Evolutionary conservation across 2,329 filamentous ascomycete genomes (phyloP), one percentile per base, ranked within the genome.

Genomic region (Ilyonectria destructans): DNA sequence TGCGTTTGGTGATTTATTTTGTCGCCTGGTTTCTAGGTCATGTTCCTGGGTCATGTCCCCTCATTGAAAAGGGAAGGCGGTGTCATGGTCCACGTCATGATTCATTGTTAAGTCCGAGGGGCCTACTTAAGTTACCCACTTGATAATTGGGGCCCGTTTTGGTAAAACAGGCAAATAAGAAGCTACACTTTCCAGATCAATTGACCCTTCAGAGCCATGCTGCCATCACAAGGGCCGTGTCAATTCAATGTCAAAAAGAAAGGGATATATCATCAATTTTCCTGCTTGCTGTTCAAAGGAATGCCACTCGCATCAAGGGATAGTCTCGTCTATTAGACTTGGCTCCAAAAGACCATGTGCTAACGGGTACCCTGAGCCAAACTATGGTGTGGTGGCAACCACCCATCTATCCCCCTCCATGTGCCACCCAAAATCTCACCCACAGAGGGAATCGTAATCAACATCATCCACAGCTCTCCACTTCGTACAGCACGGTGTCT

Each of bases 251-350:
- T 54, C 26, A 60, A 23, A 62, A 52, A 69, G 62, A 74, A 70
- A 68, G 68, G 72, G 71, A 79, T 75, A 80, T 78, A 76, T 77
- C 74, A 74, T 80, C 74, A 74, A 74, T 75, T 76, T 75, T 74
- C 71, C 67, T 78, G 77, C 76, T 73, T 77, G 73, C 75, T 77
- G 59, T 69, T 70, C 65, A 71, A 73, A 69, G 69, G 62, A 65
- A 60, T 60, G 62, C 66, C 70, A 67, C 48, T 66, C 63, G 65
- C 56, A 54, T 69, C 65, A 69, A 75, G 71, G 71, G 69, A 72
- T 68, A 73, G 68, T 75, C 77, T 78, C 71, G 68, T 80, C 77
- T 78, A 74, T 75, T 69, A 73, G 72, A 76, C 76, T 70, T 68
- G 65, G 68, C 69, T 74, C 73, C 75, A 75, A 70, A 74, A 71